phyloP scores from a whole-genome alignment of 495 filamentous ascomycete species.

The Penicilliopsis zonata region DNA sequence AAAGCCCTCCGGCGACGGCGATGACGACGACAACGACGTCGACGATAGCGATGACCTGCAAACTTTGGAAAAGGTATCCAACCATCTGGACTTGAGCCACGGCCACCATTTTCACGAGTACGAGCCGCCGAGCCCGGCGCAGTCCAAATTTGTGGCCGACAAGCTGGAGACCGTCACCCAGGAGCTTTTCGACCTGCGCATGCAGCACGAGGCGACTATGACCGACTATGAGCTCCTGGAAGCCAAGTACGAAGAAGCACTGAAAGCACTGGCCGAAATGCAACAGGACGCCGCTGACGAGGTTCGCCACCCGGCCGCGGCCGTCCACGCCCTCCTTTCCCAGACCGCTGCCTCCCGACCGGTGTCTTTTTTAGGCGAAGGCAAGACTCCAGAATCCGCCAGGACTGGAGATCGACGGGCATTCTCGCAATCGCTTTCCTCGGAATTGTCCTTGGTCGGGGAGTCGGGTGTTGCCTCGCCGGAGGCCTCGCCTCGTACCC shows the following conservation, averaged over 20 bases:
- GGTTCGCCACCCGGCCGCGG: constrained; percentile 48
- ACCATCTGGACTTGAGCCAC: constrained; percentile 14
- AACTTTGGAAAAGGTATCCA: constrained; percentile 19
- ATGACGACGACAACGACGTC: too few relatives aligned
- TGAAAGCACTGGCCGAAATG: constrained; percentile 67
- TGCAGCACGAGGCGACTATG: constrained; percentile 78
- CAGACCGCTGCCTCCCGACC: constrained; percentile 53
- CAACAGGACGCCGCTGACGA: constrained; percentile 76
- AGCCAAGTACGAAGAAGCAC: constrained; percentile 81
- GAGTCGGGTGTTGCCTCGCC: constrained; percentile 61
- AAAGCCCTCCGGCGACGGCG: too few relatives aligned
- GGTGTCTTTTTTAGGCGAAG: constrained; percentile 86
- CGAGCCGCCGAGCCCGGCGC: constrained; percentile 55
- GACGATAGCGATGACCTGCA: constrained; percentile 18
- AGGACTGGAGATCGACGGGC: constrained; percentile 69
- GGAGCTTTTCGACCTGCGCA: constrained; percentile 80
- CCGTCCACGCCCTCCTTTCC: constrained; percentile 38
- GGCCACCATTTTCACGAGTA: constrained; percentile 9
- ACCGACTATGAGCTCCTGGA: constrained; percentile 73
- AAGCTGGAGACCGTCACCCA: constrained; percentile 88
- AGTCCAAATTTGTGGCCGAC: constrained; percentile 77
- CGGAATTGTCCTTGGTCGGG: constrained; percentile 90
- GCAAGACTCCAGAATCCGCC: constrained; percentile 55
- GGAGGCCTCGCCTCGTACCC: constrained; percentile 46
- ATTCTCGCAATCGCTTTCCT: constrained; percentile 89